Percentiles rank a stretch among this genome's conserved stretches.
These are phyloP conservation scores for Puccinia hordei DNA, from an alignment of 1,284 basidiomycete species.

Conservation along the genomic window DNA sequence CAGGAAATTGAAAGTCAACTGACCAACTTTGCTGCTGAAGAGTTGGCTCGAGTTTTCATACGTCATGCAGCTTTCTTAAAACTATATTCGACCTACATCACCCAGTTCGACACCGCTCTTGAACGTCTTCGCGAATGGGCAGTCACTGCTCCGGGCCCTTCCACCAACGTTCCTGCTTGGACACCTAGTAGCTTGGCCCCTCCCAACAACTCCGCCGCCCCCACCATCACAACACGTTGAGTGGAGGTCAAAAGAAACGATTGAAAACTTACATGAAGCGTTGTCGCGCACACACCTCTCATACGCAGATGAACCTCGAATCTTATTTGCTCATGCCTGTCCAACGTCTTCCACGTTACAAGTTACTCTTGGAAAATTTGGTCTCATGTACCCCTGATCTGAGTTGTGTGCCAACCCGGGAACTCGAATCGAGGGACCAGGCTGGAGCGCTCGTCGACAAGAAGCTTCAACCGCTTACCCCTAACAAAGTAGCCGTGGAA, in stretches of 20 bases:
- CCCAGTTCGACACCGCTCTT: constrained; percentile 88
- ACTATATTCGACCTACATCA: constrained; percentile 96
- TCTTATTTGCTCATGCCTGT: constrained; percentile 91
- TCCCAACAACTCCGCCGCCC: constrained; percentile 43
- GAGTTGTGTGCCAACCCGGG: neutral
- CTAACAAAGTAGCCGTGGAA: constrained; percentile 69
- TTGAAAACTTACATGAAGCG: constrained; percentile 56
- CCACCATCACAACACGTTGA: constrained; percentile 31
- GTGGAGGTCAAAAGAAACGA: constrained; percentile 51
- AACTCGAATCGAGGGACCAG: constrained; percentile 11
- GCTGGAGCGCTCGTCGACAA: neutral
- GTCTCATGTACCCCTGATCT: constrained; percentile 52
- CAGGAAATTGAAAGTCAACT: constrained; percentile 34
- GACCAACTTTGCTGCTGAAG: constrained; percentile 67
- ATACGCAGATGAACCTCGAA: constrained; percentile 95
- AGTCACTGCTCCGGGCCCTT: constrained; percentile 36
- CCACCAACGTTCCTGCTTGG: constrained; percentile 61
- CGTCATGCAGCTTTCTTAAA: constrained; percentile 93
- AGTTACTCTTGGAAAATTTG: constrained; percentile 65
- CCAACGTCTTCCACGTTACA: constrained; percentile 93
- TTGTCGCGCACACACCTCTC: constrained; percentile 67
- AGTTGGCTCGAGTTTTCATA: constrained; percentile 84
- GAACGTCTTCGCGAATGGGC: constrained; percentile 81
- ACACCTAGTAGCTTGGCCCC: constrained; percentile 50
- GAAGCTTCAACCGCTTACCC: constrained; percentile 28